Evolutionary conservation across 2,329 filamentous ascomycete genomes (phyloP), one percentile per base, ranked within the genome.

Genomic region (Endothia cerciana): DNA sequence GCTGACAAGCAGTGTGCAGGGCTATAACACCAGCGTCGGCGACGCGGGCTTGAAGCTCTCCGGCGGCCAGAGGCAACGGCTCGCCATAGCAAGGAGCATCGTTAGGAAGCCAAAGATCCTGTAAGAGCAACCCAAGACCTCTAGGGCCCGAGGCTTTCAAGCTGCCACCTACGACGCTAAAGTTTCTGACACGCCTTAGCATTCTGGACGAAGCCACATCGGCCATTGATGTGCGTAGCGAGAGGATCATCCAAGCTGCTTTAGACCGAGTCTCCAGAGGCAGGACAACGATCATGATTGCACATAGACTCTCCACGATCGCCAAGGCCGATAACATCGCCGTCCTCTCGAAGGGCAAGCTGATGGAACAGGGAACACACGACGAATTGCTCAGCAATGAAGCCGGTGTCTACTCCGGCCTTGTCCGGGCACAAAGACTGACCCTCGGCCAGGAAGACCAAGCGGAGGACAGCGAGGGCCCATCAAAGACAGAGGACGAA

Each of bases 321-420:
- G 89, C 88, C 74, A 87, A 90, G 69, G 92, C 92, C 3, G 90
- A 96, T 73, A 86, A 88, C 45, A 96, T 96, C 63, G 81, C 93
- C 8, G 92, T 96, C 0, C 77, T 96, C 62, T 84, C 89, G 59
- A 85, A 89, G 70, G 93, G 93, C 1, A 78, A 83, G 62, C 85
- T 93, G 0, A 83, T 90, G 10, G 92, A 97, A 75, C 81, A 89
- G 70, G 93, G 93, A 0, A 92, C 86, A 0, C 93, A 97, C 70
- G 86, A 92, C 7, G 84, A 87, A 53, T 83, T 97, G 0, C 80
- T 96, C 1, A 75, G 81, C 3, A 77, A 83, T 45, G 81, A 87
- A 4, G 80, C 80, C 2, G 87, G 90, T 1, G 81, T 90, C 22
- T 94, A 94, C 72, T 84, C 84, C 45, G 84, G 83, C 1, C 83